Evolutionary conservation across 345 rosid species (phyloP).

Genomic region (Punica granatum): DNA sequence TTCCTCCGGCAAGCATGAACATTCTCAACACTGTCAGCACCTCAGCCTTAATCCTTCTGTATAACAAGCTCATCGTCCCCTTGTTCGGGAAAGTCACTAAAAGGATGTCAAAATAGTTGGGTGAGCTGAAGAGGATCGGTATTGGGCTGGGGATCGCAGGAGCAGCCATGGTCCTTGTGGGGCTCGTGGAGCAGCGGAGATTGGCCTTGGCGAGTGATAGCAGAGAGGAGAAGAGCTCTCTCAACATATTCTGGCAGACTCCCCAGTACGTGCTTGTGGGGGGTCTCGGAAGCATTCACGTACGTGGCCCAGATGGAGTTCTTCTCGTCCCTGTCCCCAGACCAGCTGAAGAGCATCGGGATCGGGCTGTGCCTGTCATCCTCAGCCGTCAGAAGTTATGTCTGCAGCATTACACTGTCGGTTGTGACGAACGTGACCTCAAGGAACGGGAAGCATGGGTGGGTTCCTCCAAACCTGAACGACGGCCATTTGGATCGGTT

Average conservation of each 20-base stretch:
- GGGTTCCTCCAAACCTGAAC: constrained; percentile 32
- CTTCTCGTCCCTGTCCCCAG: constrained; percentile 23
- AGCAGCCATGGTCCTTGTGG: constrained; percentile 20
- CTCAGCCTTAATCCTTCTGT: constrained; percentile 21
- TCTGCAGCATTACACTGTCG: constrained; percentile 20
- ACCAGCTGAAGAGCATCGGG: constrained; percentile 30
- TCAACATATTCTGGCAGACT: constrained; percentile 34
- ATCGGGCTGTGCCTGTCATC: constrained; percentile 29
- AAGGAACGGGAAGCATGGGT: constrained; percentile 20
- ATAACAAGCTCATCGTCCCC: constrained; percentile 22
- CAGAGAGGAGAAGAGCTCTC: constrained; percentile 17
- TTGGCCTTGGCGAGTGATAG: constrained; percentile 7
- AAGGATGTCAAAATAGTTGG: constrained; percentile 18
- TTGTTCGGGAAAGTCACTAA: constrained; percentile 15
- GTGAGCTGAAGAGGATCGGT: constrained; percentile 26
- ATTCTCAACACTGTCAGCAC: constrained; percentile 26
- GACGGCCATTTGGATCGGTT: constrained; percentile 31
- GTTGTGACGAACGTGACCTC: constrained; percentile 24
- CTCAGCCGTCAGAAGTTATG: constrained; percentile 18
- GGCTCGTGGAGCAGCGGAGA: constrained; percentile 25
- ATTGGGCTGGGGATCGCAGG: constrained; percentile 21
- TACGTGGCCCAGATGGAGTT: constrained; percentile 33
- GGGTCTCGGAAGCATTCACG: constrained; percentile 28
- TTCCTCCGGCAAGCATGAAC: constrained; percentile 37
- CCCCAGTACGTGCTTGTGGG: constrained; percentile 27